Percentiles rank a stretch among this genome's conserved stretches.
phyloP scores from a whole-genome alignment of 148 eudicot species.

The Suaeda aralocaspica region DNA sequence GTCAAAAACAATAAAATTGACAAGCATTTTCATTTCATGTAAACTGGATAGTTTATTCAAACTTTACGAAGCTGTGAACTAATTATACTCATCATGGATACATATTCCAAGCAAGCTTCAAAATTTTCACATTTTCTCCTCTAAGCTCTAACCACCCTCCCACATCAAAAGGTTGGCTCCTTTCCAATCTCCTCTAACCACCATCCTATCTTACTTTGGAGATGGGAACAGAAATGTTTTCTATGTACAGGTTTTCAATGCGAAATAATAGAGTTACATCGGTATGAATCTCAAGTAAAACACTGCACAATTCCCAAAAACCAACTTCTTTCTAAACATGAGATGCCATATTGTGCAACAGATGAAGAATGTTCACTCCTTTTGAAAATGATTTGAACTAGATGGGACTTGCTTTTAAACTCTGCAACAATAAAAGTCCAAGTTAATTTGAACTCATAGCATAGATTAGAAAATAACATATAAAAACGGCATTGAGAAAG shows the following conservation, averaged over 20 bases:
- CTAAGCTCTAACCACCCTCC: too few species aligned
- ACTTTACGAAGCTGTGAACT: too few species aligned
- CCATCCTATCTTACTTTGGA: background rate
- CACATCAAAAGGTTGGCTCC: constrained; percentile 17
- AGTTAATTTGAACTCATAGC: background rate
- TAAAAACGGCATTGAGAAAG: too few species aligned
- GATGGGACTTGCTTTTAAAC: constrained; percentile 34
- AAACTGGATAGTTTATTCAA: background rate
- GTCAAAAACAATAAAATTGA: background rate
- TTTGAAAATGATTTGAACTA: constrained; percentile 8
- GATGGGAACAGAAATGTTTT: background rate
- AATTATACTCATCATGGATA: constrained; percentile 2
- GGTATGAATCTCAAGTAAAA: background rate
- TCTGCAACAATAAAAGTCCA: constrained; percentile 13
- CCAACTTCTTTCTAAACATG: constrained; percentile 17
- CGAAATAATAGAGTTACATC: background rate
- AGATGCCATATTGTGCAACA: background rate
- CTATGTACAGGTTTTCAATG: constrained; percentile 21
- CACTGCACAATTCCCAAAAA: background rate
- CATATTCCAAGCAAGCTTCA: constrained; percentile 6
- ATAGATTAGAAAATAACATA: background rate
- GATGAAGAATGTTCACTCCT: background rate
- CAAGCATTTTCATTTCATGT: background rate
- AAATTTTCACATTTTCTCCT: constrained; percentile 14
- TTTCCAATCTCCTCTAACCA: background rate